These are phyloP conservation scores for Aulographum hederae DNA, from an alignment of 2,329 filamentous ascomycete species.

Conservation along the genomic window DNA sequence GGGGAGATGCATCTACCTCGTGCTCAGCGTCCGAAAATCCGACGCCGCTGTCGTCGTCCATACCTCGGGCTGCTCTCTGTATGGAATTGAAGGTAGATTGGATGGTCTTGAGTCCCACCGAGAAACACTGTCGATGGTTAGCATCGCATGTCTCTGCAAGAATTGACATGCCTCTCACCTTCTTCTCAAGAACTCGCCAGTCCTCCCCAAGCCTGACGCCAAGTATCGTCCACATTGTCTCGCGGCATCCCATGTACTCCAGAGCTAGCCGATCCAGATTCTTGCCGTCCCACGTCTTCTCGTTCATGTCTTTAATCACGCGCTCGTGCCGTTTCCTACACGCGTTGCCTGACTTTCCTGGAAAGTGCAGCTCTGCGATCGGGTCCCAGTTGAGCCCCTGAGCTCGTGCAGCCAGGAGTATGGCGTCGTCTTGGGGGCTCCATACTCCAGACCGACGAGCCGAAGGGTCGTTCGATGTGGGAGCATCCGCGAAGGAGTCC, in stretches of 20 bases:
- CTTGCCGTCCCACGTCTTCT: conserved; percentile 61
- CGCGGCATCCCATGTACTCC: conserved; percentile 62
- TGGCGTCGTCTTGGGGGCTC: conserved; percentile 56
- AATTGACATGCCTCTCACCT: conserved; percentile 38
- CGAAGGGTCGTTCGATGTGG: neutral
- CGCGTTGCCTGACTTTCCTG: conserved; percentile 58
- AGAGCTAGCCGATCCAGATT: conserved; percentile 58
- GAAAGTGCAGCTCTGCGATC: conserved; percentile 61
- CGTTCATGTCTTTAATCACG: conserved; percentile 54
- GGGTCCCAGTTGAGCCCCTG: conserved; percentile 69
- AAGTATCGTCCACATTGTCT: conserved; percentile 65
- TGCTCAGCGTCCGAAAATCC: conserved; percentile 33
- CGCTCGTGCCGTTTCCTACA: conserved; percentile 81
- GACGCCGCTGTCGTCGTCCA: conserved; percentile 48
- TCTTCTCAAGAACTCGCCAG: conserved; percentile 56
- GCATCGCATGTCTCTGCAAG: conserved; percentile 1
- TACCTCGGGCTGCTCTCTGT: conserved; percentile 44
- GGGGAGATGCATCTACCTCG: conserved; percentile 11
- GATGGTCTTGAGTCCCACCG: conserved; percentile 66
- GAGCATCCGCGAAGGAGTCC: neutral
- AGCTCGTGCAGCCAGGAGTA: conserved; percentile 51
- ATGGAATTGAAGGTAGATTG: conserved; percentile 49
- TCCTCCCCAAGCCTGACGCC: conserved; percentile 40
- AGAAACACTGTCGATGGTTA: conserved; percentile 47
- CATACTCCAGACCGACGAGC: conserved; percentile 23